Base-by-base conservation (phyloP, 371 early-diverging fungal genomes). In the Lichtheimia corymbifera region DNA sequence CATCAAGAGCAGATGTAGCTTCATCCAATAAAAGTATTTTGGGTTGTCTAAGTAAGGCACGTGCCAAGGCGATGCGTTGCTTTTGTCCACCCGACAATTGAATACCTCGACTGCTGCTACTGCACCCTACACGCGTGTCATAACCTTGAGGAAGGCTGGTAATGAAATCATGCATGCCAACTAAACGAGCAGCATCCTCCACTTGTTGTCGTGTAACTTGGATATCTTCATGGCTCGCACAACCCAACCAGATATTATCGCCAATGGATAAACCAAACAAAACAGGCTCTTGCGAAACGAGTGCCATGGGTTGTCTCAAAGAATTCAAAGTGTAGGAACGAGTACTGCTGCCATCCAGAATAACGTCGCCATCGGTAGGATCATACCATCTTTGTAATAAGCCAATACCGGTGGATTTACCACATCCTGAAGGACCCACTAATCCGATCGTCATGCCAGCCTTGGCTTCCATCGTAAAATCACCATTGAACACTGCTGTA, bases 1-100 rank as follows among this genome's bases (percentile, higher is more conserved):
- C 85, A 71, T 96, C 96, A 53, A 97, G 67, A 0, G 96, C 95
- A 4, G 92, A 90, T 3, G 99, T 98, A 0, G 98, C 96, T 67
- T 99, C 99, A 67, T 99, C 99, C 44, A 98, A 74, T 28, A 98
- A 74, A 52, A 97, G 76, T 11, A 97, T 83, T 55, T 76, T 82
- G 24, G 95, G 95, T 61, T 94, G 84, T 49, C 90, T 86, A 66
- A 97, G 84, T 62, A 87, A 24, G 2, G 87, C 87, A 53, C 91
- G 78, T 9, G 90, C 68, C 43, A 68, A 63, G 11, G 68, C 63
- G 35, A 68, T 68, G 14, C 68, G 59, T 42, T 68, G 68, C 35
- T 68, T 68, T 20, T 68, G 68, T 20, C 64, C 68, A 40, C 68
- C 68, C 3, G 68, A 64, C n/a, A 65, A 28, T 59, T 83, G 83